A percentile compares a stretch with the other conserved stretches of the same genome.
phyloP scores from a whole-genome alignment of 345 rosid species.

The Geranium brycei region DNA sequence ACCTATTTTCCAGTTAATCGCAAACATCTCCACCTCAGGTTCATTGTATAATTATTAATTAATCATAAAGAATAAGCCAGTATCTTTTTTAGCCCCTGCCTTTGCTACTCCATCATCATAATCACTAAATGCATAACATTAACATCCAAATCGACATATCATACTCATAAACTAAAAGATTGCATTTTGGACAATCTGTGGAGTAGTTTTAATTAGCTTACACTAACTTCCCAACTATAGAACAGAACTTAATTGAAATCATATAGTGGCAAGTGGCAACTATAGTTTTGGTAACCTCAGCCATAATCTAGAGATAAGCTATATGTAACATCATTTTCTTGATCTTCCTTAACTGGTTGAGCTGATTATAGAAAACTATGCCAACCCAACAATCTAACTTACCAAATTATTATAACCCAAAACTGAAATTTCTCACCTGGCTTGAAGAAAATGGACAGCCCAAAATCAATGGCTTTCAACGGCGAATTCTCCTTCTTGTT shows the following conservation, averaged over 20 bases:
- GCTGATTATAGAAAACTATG: too few species aligned
- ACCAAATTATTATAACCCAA: background rate
- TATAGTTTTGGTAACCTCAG: background rate
- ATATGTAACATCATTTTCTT: background rate
- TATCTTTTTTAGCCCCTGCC: background rate
- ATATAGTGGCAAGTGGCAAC: too few species aligned
- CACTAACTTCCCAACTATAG: background rate
- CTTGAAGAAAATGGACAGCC: conserved; percentile 94
- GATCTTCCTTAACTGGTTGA: background rate
- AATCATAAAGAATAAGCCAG: background rate
- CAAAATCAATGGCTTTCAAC: conserved; percentile 95
- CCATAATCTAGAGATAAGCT: background rate
- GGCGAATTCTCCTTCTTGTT: conserved; percentile 99
- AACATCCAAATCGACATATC: too few species aligned
- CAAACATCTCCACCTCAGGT: background rate
- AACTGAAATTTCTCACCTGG: conserved; percentile 46
- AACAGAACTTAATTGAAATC: background rate
- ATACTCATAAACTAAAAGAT: background rate
- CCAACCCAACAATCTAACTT: background rate
- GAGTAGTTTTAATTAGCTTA: background rate
- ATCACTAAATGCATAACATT: too few species aligned
- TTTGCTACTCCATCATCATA: background rate
- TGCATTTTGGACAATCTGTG: background rate
- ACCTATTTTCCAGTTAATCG: background rate
- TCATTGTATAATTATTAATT: too few species aligned